Conservation (phyloP, 352 stramenopile species). For the Phytophthora aleatoria region DNA sequence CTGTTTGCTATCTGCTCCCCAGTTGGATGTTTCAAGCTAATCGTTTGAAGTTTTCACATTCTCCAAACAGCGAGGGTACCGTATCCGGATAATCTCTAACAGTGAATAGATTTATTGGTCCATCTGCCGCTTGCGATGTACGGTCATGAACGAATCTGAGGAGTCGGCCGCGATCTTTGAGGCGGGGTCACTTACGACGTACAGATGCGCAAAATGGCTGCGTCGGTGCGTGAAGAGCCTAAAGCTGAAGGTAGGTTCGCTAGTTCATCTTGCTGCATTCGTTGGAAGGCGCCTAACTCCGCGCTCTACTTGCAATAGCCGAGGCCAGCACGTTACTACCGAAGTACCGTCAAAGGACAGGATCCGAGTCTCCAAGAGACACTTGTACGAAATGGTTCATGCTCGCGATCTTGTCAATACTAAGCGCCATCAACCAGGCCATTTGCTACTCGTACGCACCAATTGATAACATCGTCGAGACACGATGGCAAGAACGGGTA, state of each 20-base stretch:
- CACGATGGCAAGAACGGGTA: slow-evolving; percentile 51
- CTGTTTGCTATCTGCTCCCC: too few species aligned
- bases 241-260: neutral
- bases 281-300: neutral
- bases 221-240: neutral
- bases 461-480: slow-evolving; percentile 59
- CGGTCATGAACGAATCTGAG: neutral
- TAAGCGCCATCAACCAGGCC: slow-evolving; percentile 66
- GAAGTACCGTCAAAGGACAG: neutral
- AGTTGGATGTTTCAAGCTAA: too few species aligned
- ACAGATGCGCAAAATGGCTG: neutral
- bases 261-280: too few species aligned
- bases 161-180: neutral
- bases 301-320: neutral
- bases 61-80: too few species aligned
- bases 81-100: too few species aligned
- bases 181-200: neutral
- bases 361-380: neutral
- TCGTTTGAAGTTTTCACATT: too few species aligned
- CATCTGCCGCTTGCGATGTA: too few species aligned
- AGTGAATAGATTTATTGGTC: too few species aligned
- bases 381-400: slow-evolving; percentile 58
- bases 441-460: slow-evolving; percentile 81
- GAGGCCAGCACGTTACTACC: neutral
- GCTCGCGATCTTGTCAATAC: slow-evolving; percentile 60